Evolutionary conservation across 2,329 filamentous ascomycete genomes (phyloP).

Genomic region (Talaromyces sp.): DNA sequence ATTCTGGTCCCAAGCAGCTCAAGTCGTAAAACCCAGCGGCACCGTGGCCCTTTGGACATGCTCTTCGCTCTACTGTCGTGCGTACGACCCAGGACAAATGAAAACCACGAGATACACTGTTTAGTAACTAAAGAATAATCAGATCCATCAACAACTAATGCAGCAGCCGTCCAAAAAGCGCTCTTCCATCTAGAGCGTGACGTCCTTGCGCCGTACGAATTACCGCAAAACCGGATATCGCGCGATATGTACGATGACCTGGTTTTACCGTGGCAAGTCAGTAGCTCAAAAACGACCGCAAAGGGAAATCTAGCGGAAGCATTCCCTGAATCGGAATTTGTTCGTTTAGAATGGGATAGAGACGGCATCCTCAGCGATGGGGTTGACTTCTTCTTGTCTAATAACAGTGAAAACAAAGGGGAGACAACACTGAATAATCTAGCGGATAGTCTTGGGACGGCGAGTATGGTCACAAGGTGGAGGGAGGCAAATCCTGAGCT

Average conservation of each 20-base stretch:
- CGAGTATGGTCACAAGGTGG: conserved; percentile 43
- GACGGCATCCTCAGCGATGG: conserved; percentile 29
- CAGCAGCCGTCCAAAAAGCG: conserved; percentile 40
- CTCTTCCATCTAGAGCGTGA: conserved; percentile 40
- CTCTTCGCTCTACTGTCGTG: conserved; percentile 21
- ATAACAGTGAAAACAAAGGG: conserved; percentile 14
- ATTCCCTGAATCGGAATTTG: conserved; percentile 43
- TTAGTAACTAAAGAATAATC: background rate
- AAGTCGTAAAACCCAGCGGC: conserved; percentile 51
- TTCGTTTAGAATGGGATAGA: conserved; percentile 43
- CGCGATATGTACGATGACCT: conserved; percentile 44
- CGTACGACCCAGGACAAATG: background rate
- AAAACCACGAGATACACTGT: too few species aligned
- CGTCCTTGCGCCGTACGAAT: conserved; percentile 39
- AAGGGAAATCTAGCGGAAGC: conserved; percentile 23
- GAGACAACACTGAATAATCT: conserved; percentile 23
- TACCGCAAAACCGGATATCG: conserved; percentile 44
- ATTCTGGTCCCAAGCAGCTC: conserved; percentile 51
- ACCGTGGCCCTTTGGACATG: conserved; percentile 53
- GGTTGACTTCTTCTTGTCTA: conserved; percentile 28
- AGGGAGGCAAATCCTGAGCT: conserved; percentile 38
- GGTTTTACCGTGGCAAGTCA: conserved; percentile 32
- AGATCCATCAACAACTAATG: conserved; percentile 39
- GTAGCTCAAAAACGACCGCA: too few species aligned
- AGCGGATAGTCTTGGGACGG: conserved; percentile 31